These are phyloP conservation scores for Amoeboaphelidium protococcarum DNA, from an alignment of 371 early-diverging fungal genomes.

Conservation along the genomic window DNA sequence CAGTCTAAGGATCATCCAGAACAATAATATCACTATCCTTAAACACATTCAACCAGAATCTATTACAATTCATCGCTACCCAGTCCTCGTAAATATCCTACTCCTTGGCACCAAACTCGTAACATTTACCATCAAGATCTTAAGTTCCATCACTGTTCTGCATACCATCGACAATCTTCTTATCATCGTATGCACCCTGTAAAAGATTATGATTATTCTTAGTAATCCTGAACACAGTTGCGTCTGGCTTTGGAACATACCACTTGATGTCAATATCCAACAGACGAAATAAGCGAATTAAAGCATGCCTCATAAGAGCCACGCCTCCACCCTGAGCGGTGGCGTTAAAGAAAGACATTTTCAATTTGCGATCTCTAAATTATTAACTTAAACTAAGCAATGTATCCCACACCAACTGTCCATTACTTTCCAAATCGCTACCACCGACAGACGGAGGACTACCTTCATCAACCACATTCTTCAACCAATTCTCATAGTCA, in stretches of 20 bases:
- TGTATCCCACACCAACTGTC: conserved; percentile 28
- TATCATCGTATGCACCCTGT: conserved; percentile 29
- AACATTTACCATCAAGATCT: too few relatives aligned
- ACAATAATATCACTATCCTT: conserved; percentile 39
- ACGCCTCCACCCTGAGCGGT: conserved; percentile 77
- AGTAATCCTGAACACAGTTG: conserved; percentile 52
- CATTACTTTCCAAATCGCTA: conserved; percentile 13
- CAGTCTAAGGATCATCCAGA: conserved; percentile 66
- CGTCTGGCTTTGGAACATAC: conserved; percentile 27
- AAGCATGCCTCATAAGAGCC: conserved; percentile 65
- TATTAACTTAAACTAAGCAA: conserved; percentile 18
- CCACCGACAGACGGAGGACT: not conserved
- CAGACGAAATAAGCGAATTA: conserved; percentile 33
- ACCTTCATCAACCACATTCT: too few relatives aligned
- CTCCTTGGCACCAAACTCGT: too few relatives aligned
- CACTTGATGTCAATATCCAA: conserved; percentile 34
- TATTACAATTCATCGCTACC: conserved; percentile 39
- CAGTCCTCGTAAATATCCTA: conserved; percentile 37
- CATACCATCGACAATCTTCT: not conserved
- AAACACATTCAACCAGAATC: conserved; percentile 46
- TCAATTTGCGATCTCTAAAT: conserved; percentile 21
- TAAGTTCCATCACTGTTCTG: not conserved
- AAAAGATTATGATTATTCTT: conserved; percentile 60
- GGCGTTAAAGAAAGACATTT: conserved; percentile 46
- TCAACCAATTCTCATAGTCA: conserved; percentile 29